Evolutionary conservation across 2,329 filamentous ascomycete species (phyloP).

Genomic region (Cercospora sesami): DNA sequence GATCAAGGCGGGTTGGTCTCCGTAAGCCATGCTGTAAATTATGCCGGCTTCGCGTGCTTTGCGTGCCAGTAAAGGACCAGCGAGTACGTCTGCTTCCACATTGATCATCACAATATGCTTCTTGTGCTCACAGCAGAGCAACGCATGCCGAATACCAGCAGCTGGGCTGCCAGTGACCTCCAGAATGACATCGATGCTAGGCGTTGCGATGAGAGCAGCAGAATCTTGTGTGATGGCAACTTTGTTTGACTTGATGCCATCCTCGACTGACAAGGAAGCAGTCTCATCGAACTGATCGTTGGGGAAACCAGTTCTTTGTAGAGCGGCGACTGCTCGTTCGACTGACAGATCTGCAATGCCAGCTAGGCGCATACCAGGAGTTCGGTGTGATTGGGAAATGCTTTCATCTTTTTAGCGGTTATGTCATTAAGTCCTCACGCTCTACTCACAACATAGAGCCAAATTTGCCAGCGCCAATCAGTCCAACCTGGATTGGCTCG

Average conservation of each 20-base stretch:
- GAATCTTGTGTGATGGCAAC: slow-evolving; percentile 49
- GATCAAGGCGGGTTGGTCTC: slow-evolving; percentile 50
- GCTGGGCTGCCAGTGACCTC: slow-evolving; percentile 49
- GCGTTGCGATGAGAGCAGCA: slow-evolving; percentile 45
- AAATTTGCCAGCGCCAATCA: slow-evolving; percentile 52
- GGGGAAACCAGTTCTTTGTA: slow-evolving; percentile 47
- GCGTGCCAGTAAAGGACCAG: slow-evolving; percentile 45
- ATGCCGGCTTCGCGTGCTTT: slow-evolving; percentile 49
- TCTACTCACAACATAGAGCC: slow-evolving; percentile 47
- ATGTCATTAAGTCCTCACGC: not conserved
- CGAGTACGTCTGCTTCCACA: slow-evolving; percentile 50
- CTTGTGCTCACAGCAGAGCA: slow-evolving; percentile 50
- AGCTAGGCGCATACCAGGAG: slow-evolving; percentile 46
- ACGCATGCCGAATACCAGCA: slow-evolving; percentile 47
- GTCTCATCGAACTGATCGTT: slow-evolving; percentile 43
- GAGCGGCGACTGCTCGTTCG: slow-evolving; percentile 44
- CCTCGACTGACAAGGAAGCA: slow-evolving; percentile 39
- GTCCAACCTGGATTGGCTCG: slow-evolving; percentile 46
- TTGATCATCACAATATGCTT: slow-evolving; percentile 54
- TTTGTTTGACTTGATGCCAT: slow-evolving; percentile 46
- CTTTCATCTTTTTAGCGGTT: slow-evolving; percentile 20
- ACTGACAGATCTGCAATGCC: slow-evolving; percentile 48
- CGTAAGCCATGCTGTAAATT: slow-evolving; percentile 52
- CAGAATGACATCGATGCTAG: slow-evolving; percentile 49
- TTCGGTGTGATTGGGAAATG: slow-evolving; percentile 49